Evolutionary conservation across 75 land plant genomes (phyloP), one percentile per base, ranked within the genome.

Genomic region (Gnetum montanum): DNA sequence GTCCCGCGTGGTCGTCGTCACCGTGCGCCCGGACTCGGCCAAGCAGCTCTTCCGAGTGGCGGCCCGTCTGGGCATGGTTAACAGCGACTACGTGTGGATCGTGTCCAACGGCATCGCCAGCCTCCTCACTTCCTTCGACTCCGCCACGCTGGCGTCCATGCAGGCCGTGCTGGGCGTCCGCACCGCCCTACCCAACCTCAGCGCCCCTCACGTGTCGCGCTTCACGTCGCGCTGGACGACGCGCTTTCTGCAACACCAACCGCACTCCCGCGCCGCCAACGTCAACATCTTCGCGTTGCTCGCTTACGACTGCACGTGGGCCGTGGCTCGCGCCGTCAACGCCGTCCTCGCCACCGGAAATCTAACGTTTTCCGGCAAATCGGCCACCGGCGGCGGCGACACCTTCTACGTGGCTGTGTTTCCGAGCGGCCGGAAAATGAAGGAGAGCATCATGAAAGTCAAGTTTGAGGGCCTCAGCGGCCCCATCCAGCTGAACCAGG

Each of bases 291-390:
- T 79, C 69, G 91, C 73, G 0, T 46, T 83, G 7, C 83, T 73
- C 69, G 87, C 91, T 37, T 87, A 87, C 66, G 91, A 87, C 49
- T 54, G 70, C 31, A 75, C 80, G n/a, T 80, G 83, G 80, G 46
- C 71, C 34, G 13, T 80, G 34, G 91, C 87, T 62, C 48, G 65
- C 61, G 83, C 91, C 38, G 15, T 82, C 31, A 74, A 78, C 43
- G 50, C 49, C 10, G 78, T 62, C 65, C 66, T 82, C 11, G 51
- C 56, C 12, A 57, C 83, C 36, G 77, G 82, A 11, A 46, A 46
- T 15, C 48, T 79, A 27, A 65, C 83, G 22, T 79, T 79, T 56
- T 62, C 69, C 24, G 64, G 66, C 43, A 66, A 85, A 48, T 43
- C 83, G 4, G 31, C 43, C 1, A 29, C 55, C 45, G 34, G 10